A percentile compares a stretch with the other conserved stretches of the same genome.
Conservation (phyloP, 768 basidiomycete species). For the Lactarius tabidus region DNA sequence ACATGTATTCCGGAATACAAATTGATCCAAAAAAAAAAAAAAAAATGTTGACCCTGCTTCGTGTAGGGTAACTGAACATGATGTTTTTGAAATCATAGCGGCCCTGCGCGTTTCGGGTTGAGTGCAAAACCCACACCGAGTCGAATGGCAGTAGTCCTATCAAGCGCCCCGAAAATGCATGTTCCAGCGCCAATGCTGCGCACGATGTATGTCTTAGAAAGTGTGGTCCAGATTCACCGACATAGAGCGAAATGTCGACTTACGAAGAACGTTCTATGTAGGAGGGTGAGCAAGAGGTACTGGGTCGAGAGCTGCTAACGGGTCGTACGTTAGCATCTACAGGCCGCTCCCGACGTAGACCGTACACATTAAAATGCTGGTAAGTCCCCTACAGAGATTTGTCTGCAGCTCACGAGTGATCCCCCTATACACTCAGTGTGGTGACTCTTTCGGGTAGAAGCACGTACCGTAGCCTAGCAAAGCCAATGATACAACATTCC, state of each 20-base stretch:
- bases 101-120: constrained; percentile 53
- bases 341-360: constrained; percentile 82
- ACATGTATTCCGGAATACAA: no score
- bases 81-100: constrained; percentile 78
- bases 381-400: constrained; percentile 88
- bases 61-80: constrained; percentile 84
- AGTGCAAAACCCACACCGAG: constrained; percentile 58
- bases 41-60: constrained; percentile 74
- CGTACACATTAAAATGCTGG: constrained; percentile 85
- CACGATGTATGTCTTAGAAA: constrained; percentile 81
- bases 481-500: constrained; percentile 85
- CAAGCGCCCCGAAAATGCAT: constrained; percentile 91
- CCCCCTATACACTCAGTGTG: constrained; percentile 53
- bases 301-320: constrained; percentile 1
- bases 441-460: not conserved
- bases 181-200: constrained; percentile 91
- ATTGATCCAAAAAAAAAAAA: no score
- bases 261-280: constrained; percentile 39
- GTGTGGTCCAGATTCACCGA: constrained; percentile 23
- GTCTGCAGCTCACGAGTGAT: constrained; percentile 80
- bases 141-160: constrained; percentile 70
- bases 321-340: constrained; percentile 69
- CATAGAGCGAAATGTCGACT: constrained; percentile 33
- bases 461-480: constrained; percentile 83
- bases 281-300: not conserved